A percentile compares a stretch with the other conserved stretches of the same genome.
These are phyloP conservation scores for Parascedosporium putredinis DNA, from an alignment of 2,329 filamentous ascomycete genomes.

Conservation along the genomic window DNA sequence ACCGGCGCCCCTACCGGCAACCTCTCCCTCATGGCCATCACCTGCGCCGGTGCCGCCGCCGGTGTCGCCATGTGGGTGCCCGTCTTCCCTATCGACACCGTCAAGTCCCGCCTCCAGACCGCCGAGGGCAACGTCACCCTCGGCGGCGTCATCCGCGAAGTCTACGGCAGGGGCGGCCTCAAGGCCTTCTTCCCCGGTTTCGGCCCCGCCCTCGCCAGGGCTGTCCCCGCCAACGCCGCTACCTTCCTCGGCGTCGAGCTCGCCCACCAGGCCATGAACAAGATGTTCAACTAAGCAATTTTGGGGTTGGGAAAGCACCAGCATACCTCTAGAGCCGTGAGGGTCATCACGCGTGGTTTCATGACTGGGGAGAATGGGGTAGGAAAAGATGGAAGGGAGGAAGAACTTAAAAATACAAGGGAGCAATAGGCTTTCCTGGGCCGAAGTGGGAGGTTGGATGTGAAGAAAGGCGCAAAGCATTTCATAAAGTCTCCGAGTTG, in stretches of 20 bases:
- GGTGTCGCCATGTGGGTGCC: constrained; percentile 99
- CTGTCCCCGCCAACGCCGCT: constrained; percentile 91
- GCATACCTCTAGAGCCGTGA: not conserved
- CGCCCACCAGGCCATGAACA: constrained; percentile 74
- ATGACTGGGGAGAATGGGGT: too few relatives aligned
- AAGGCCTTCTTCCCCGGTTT: constrained; percentile 97
- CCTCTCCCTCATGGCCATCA: constrained; percentile 71
- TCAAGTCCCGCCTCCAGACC: constrained; percentile 90
- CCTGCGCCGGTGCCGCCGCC: constrained; percentile 77
- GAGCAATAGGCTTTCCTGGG: not conserved
- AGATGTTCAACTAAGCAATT: constrained; percentile 41
- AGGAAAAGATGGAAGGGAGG: too few relatives aligned
- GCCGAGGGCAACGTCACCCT: constrained; percentile 78
- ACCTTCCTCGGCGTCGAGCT: constrained; percentile 84
- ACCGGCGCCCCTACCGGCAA: constrained; percentile 65
- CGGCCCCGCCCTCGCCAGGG: constrained; percentile 81
- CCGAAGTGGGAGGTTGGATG: not conserved
- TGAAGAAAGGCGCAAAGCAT: not conserved
- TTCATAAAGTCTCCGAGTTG: not conserved
- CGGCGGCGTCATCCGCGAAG: constrained; percentile 63
- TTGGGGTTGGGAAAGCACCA: not conserved
- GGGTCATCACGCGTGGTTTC: too few relatives aligned
- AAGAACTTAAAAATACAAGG: constrained; percentile 4
- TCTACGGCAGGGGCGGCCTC: constrained; percentile 75
- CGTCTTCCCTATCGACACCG: constrained; percentile 93